Evolutionary conservation across 805 yeast species (phyloP), one percentile per base, ranked within the genome.

Genomic region (Saccharomyces mikatae): DNA sequence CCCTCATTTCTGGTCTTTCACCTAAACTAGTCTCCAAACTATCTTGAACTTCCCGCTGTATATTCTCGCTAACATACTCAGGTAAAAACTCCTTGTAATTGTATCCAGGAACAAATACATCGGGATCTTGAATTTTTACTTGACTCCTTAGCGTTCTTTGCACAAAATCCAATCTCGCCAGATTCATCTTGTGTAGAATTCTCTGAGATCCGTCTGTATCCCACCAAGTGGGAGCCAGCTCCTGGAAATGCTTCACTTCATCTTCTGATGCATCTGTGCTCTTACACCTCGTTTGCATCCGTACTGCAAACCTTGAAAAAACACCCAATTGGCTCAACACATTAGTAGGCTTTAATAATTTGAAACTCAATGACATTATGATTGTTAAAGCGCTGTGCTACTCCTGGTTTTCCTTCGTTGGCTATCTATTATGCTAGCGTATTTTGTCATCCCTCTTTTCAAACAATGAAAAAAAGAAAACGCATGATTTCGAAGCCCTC

Each of bases 211-310:
- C 99, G 59, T 83, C 72, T 13, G 87, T 83, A 62, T 94, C 96
- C 99, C 99, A 94, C 99, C 99, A 94, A n/a, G 89, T 71, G n/a
- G 86, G 76, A 0, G 99, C 99, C 48, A 94, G 75, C 32, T 84
- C 81, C 61, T 87, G 83, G 71, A 94, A 94, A 70, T 94, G 98
- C 9, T 78, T 71, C 68, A 84, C 76, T 66, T 92, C 98, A 5
- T 83, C 81, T 6, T 72, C 73, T 2, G 71, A 62, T 8, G 67
- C 56, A 21, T 49, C 55, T 13, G 67, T 60, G 27, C 52, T 36
- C 28, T 50, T 54, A 41, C 5, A 28, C 11, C 50, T 51, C 9
- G 44, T 36, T 36, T 36, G 44, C 6, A 13, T 4, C 24, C 21
- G 22, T 4, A 36, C 21, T 9, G 24, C 17, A 36, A 36, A 6